Evolutionary conservation across 352 stramenopile species (phyloP).

Genomic region (Phytophthora chlamydospora): DNA sequence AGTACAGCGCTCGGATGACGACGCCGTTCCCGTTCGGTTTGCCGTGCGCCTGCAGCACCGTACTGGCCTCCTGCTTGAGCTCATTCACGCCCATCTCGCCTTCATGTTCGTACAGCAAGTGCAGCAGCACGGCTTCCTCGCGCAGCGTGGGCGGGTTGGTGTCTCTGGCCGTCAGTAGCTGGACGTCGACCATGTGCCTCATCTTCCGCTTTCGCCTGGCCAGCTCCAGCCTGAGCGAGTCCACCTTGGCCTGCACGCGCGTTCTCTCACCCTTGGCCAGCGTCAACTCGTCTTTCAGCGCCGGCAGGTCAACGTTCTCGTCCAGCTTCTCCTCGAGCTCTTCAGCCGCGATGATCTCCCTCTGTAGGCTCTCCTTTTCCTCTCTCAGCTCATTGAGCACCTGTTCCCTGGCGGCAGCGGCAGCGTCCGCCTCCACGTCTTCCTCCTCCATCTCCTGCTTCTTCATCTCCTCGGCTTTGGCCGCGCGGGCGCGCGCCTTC

Average conservation of each 20-base stretch:
- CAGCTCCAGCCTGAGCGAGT: constrained; percentile 48
- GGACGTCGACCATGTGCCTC: constrained; percentile 71
- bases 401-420: constrained; percentile 25
- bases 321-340: constrained; percentile 46
- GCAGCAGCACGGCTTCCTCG: constrained; percentile 66
- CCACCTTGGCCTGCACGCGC: constrained; percentile 38
- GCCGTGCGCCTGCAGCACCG: constrained; percentile 47
- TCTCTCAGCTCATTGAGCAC: constrained; percentile 45
- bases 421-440: constrained; percentile 28
- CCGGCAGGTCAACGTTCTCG: constrained; percentile 45
- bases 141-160: constrained; percentile 52
- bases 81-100: constrained; percentile 72
- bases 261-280: constrained; percentile 32
- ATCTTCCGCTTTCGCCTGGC: constrained; percentile 62
- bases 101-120: constrained; percentile 63
- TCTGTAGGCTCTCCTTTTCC: constrained; percentile 55
- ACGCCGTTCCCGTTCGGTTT: constrained; percentile 49
- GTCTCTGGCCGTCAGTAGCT: constrained; percentile 53
- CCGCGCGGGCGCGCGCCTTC: constrained; percentile 22
- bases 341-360: constrained; percentile 53
- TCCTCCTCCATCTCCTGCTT: constrained; percentile 9
- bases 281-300: constrained; percentile 41
- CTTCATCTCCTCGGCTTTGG: constrained; percentile 11
- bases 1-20: constrained; percentile 69
- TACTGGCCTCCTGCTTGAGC: constrained; percentile 58